Base-by-base conservation (phyloP, 108 stramenopile species). In the Fragilaria crotonensis region DNA sequence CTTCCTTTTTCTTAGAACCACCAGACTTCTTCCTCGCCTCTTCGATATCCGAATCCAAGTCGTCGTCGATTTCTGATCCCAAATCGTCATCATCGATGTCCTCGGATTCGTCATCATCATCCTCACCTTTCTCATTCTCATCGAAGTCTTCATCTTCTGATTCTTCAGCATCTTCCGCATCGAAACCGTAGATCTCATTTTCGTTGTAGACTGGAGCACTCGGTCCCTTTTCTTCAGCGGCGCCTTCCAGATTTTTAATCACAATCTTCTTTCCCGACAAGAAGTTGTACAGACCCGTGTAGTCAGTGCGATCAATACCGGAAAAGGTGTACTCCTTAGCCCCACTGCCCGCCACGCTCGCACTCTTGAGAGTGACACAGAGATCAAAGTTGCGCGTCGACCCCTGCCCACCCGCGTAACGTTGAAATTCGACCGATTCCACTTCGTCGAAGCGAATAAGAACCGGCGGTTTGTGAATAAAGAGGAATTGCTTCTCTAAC, bases 381-480 rank as follows among this genome's bases (percentile, higher is more conserved):
- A 98, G 67, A 66, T 98, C 96, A 68, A 96, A 98, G 75, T 95
- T 95, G 0, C 90, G 71, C n/a, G 94, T 93, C 9, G 86, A 80
- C 26, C 90, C 87, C 45, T 89, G 85, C 4, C 93, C 93, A 4
- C 91, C 91, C 5, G 87, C 93, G 33, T 93, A 96, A 18, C 98
- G 87, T 64, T 97, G 90, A 65, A 99, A 98, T 58, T 97, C 95
- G 17, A 98, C 94, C 54, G 79, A 78, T 56, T 92, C 92, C 21
- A 99, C 78, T 60, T 99, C 99, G 47, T 95, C 94, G 76, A 95
- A 97, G 31, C 94, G 90, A 71, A 99, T 93, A 48, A 96, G 61
- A 27, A 96, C 80, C 30, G 98, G 93, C 0, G 99, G 99, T 74
- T 98, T 98, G 88, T 99, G 96, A 54, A 99, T 97, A 81, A 98